Percentiles rank a stretch among this genome's conserved stretches.
These are phyloP conservation scores for Alternaria hordeiaustralica DNA, from an alignment of 2,329 filamentous ascomycete genomes.

Conservation along the genomic window DNA sequence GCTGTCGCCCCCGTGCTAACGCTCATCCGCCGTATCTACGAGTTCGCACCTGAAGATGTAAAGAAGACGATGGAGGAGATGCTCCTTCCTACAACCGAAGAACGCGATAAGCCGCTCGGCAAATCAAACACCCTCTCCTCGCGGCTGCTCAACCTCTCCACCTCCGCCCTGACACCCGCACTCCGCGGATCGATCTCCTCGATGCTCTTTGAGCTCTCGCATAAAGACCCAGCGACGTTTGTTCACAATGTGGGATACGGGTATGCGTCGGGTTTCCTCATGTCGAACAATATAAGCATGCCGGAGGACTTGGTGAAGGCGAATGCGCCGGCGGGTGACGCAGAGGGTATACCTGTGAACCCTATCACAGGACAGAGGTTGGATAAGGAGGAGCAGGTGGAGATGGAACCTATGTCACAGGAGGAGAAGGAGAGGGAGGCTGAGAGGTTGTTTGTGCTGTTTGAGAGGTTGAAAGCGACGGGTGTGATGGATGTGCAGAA, in stretches of 20 bases:
- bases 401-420: constrained; percentile 77
- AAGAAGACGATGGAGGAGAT: constrained; percentile 67
- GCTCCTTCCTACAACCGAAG: constrained; percentile 77
- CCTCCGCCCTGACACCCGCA: constrained; percentile 72
- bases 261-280: constrained; percentile 87
- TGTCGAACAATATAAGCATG: constrained; percentile 80
- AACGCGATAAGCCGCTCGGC: constrained; percentile 79
- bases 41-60: constrained; percentile 68
- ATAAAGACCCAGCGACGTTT: constrained; percentile 78
- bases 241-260: constrained; percentile 94
- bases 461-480: constrained; percentile 79
- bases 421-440: constrained; percentile 94
- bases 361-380: constrained; percentile 86
- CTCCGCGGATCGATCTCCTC: constrained; percentile 77
- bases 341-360: constrained; percentile 64
- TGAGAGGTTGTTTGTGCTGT: constrained; percentile 86
- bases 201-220: constrained; percentile 86
- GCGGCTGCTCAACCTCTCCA: constrained; percentile 77
- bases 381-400: constrained; percentile 67
- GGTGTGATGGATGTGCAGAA: constrained; percentile 81
- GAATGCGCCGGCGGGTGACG: constrained; percentile 48
- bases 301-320: constrained; percentile 70
- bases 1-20: constrained; percentile 76
- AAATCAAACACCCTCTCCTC: constrained; percentile 76
- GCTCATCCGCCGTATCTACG: constrained; percentile 73